These are phyloP conservation scores for Aotearoamyces nothofagi DNA, from an alignment of 2,329 filamentous ascomycete genomes.

Conservation along the genomic window DNA sequence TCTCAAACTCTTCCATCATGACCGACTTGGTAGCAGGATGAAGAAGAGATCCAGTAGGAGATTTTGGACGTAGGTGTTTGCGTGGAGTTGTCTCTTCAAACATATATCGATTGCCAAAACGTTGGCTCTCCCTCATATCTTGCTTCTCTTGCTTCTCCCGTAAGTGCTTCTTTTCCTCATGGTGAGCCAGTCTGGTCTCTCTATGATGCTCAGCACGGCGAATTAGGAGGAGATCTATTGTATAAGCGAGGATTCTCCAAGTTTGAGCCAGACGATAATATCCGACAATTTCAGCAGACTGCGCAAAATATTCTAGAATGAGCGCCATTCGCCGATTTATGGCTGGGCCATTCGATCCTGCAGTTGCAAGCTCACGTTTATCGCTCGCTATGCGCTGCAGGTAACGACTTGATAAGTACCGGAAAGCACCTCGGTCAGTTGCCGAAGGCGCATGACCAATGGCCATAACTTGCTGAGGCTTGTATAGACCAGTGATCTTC, in stretches of 20 bases:
- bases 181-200: constrained; percentile 25
- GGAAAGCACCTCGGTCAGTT: constrained; percentile 33
- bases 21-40: constrained; percentile 9
- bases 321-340: constrained; percentile 24
- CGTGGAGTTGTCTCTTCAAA: constrained; percentile 13
- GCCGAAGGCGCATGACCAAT: constrained; percentile 40
- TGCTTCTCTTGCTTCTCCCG: constrained; percentile 4
- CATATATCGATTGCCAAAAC: constrained; percentile 1
- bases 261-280: constrained; percentile 47
- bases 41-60: constrained; percentile 7
- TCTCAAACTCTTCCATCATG: constrained; percentile 33
- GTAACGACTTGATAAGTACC: constrained; percentile 40
- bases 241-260: constrained; percentile 45
- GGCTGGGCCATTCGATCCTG: constrained; percentile 28
- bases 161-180: constrained; percentile 22
- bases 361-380: neutral
- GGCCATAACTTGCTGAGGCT: constrained; percentile 46
- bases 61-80: constrained; percentile 5
- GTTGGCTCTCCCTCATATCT: constrained; percentile 3
- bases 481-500: constrained; percentile 39
- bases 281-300: constrained; percentile 37
- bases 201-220: constrained; percentile 42
- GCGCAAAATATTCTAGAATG: constrained; percentile 41
- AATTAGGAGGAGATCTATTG: constrained; percentile 35
- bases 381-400: constrained; percentile 29